Evolutionary conservation across 192 early-diverging fungal genomes (phyloP).

Genomic region (Coemansia sp.): DNA sequence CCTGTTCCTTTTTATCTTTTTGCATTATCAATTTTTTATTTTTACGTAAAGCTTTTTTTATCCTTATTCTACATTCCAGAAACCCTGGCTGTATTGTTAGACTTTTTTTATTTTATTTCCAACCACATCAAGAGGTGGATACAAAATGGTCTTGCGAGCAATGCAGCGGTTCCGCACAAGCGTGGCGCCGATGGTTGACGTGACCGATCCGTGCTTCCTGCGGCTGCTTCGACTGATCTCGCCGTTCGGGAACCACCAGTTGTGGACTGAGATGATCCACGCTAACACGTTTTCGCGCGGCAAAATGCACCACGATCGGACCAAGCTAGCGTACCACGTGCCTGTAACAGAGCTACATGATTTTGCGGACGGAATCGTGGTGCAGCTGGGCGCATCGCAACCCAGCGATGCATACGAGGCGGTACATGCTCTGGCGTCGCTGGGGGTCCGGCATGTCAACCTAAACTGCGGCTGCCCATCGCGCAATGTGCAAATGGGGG

Average conservation of each 20-base stretch:
- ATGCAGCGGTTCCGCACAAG: constrained; percentile 43
- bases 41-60: too few species aligned
- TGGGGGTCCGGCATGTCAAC: constrained; percentile 66
- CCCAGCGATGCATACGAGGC: constrained; percentile 34
- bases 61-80: too few species aligned
- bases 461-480: constrained; percentile 77
- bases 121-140: too few species aligned
- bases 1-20: too few species aligned
- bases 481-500: constrained; percentile 62
- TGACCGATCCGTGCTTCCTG: constrained; percentile 70
- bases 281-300: constrained; percentile 50
- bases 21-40: too few species aligned
- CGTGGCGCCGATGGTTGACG: constrained; percentile 78
- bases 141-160: constrained; percentile 15
- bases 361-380: constrained; percentile 40
- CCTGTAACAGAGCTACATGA: constrained; percentile 32
- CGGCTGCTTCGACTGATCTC: constrained; percentile 68
- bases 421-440: constrained; percentile 44
- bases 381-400: constrained; percentile 43
- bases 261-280: constrained; percentile 79
- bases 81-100: too few species aligned
- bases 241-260: constrained; percentile 54
- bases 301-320: constrained; percentile 14
- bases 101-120: too few species aligned
- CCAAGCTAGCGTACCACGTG: constrained; percentile 27